Conservation (phyloP, 225 moss, liverwort and hornwort genomes). For the Bryoerythrophyllum caledonicum region DNA sequence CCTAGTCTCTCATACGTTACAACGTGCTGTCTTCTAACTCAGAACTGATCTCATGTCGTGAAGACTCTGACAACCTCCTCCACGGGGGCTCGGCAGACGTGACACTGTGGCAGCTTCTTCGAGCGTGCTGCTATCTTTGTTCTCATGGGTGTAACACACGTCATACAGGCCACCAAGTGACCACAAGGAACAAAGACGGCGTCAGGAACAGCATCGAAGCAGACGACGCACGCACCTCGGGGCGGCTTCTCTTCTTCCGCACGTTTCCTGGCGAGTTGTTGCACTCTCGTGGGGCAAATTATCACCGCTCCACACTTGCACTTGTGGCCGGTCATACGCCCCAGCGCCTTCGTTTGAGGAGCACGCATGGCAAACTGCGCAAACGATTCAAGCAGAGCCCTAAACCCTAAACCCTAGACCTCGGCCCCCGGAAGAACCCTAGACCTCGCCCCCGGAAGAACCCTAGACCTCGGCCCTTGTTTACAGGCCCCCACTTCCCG, state of each 20-base stretch:
- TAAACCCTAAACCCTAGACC: no score
- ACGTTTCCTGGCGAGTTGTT: background rate
- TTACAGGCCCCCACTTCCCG: no score
- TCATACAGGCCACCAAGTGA: constrained; percentile 14
- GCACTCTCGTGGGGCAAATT: background rate
- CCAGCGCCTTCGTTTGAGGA: background rate
- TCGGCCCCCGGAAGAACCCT: no score
- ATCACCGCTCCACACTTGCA: constrained; percentile 13
- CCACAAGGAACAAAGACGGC: constrained; percentile 21
- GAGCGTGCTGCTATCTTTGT: no score
- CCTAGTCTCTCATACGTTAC: no score
- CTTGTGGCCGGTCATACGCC: background rate
- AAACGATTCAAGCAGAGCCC: background rate
- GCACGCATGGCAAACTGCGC: background rate
- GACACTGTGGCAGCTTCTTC: background rate
- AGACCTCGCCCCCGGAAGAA: no score
- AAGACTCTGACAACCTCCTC: background rate
- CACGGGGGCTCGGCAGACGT: background rate
- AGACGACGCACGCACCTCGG: background rate
- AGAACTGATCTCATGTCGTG: background rate
- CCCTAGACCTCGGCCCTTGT: no score
- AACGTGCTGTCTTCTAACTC: no score
- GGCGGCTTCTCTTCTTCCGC: background rate
- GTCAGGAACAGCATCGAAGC: background rate
- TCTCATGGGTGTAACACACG: background rate